These are phyloP conservation scores for Posidonia australis DNA, from an alignment of 106 monocot genomes.

Conservation along the genomic window DNA sequence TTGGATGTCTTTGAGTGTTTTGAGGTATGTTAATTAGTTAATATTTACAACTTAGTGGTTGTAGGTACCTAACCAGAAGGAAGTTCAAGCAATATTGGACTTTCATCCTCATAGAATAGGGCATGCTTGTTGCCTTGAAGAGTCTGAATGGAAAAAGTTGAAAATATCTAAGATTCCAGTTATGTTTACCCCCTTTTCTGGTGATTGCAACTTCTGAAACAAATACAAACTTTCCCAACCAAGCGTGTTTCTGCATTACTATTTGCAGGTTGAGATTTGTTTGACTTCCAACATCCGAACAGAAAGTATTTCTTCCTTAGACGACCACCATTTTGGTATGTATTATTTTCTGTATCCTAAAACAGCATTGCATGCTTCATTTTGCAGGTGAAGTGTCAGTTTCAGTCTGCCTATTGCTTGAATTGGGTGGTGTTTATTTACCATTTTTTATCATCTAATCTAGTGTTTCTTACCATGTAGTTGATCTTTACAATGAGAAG, in stretches of 20 bases:
- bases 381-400: background rate
- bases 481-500: constrained; percentile 65
- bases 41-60: constrained; percentile 36
- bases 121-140: constrained; percentile 80
- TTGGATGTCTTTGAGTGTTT: background rate
- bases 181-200: background rate
- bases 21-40: constrained; percentile 12
- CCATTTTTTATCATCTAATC: background rate
- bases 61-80: constrained; percentile 70
- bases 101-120: constrained; percentile 74
- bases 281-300: constrained; percentile 84
- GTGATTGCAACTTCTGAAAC: background rate
- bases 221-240: background rate
- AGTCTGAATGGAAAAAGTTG: constrained; percentile 57
- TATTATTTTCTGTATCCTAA: background rate
- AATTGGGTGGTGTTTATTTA: background rate
- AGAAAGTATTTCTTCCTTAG: constrained; percentile 40
- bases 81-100: constrained; percentile 77
- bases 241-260: background rate
- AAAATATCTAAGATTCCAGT: constrained; percentile 71
- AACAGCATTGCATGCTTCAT: background rate
- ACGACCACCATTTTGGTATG: constrained; percentile 86
- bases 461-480: constrained; percentile 19
- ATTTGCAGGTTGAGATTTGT: constrained; percentile 81
- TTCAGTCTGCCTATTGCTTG: too few species aligned